Base-by-base conservation (phyloP, 2,329 filamentous ascomycete genomes). In the Ophiostoma tasmaniense region DNA sequence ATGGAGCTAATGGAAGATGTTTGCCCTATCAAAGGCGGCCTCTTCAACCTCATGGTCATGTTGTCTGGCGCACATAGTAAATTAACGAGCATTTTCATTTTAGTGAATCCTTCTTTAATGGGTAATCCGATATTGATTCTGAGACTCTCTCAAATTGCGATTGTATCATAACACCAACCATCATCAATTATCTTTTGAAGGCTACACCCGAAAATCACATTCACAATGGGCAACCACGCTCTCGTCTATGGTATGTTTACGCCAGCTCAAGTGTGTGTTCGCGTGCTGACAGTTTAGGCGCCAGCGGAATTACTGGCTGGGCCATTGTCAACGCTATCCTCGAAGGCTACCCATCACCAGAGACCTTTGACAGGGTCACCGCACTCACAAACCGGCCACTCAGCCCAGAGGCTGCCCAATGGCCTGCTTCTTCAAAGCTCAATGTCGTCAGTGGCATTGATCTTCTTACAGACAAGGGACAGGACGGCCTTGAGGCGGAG, bases 251-350 rank as follows among this genome's bases (percentile, higher is more conserved):
- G 50, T 55, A 25, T 25, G 50, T 25, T 28, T 8, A n/a, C 22
- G 13, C 8, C 25, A 8, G 20, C 1, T 7, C 42, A 7, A 7
- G 6, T 6, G 17, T 8, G 6, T 7, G n/a, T 45, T 45, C 20
- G 7, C 42, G 25, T 55, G 13, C 50, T 55, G 13, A 55, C n/a
- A 25, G 6, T 22, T 13, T 6, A 55, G 50, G 50, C 8, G 81
- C 80, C 64, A 81, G 79, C 71, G 81, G 81, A n/a, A 81, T 83
- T 67, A 79, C 80, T 2, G 81, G 81, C 50, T 84, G 81, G 81
- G 78, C 81, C 7, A 78, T 84, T 67, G 79, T 81, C 20, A 83
- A 82, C 67, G 77, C 80, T 67, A 80, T 83, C 52, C 74, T 83
- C 14, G 74, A 80, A 62, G 79, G 76, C 67, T 83, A 83, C 70